Conservation (phyloP, 1,284 basidiomycete species). For the Mycosarcoma mackinlayi region DNA sequence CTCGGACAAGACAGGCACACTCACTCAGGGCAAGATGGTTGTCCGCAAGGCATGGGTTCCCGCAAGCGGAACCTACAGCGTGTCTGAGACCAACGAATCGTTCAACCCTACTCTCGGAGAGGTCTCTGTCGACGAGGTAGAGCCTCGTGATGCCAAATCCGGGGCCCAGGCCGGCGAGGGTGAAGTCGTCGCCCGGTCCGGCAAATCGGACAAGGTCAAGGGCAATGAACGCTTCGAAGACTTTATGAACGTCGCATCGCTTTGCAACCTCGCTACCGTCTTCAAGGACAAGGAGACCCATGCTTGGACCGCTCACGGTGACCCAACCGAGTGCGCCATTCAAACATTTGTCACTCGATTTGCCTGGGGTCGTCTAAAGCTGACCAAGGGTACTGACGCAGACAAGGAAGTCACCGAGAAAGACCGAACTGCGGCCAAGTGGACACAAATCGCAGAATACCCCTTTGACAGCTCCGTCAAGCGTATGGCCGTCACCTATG, state of each 20-base stretch:
- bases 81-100: slow-evolving; percentile 63
- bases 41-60: slow-evolving; percentile 65
- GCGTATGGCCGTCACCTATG: slow-evolving; percentile 70
- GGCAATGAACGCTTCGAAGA: slow-evolving; percentile 49
- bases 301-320: slow-evolving; percentile 76
- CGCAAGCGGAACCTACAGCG: slow-evolving; percentile 58
- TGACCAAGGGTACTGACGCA: slow-evolving; percentile 53
- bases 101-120: slow-evolving; percentile 68
- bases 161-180: slow-evolving; percentile 33
- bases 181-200: slow-evolving; percentile 63
- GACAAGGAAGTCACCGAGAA: slow-evolving; percentile 49
- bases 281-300: slow-evolving; percentile 64
- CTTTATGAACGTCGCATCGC: slow-evolving; percentile 64
- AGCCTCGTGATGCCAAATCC: slow-evolving; percentile 42
- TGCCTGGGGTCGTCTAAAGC: slow-evolving; percentile 54
- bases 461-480: slow-evolving; percentile 66
- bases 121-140: slow-evolving; percentile 67
- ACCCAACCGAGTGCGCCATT: slow-evolving; percentile 75
- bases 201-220: slow-evolving; percentile 51
- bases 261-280: slow-evolving; percentile 67
- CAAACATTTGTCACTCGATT: slow-evolving; percentile 75
- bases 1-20: slow-evolving; percentile 67
- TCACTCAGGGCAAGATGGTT: slow-evolving; percentile 68
- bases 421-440: slow-evolving; percentile 37
- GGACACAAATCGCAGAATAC: slow-evolving; percentile 71